Percentiles rank a stretch among this genome's conserved stretches.
Evolutionary conservation across 352 stramenopile species (phyloP).

Genomic region (Globisporangium polare): DNA sequence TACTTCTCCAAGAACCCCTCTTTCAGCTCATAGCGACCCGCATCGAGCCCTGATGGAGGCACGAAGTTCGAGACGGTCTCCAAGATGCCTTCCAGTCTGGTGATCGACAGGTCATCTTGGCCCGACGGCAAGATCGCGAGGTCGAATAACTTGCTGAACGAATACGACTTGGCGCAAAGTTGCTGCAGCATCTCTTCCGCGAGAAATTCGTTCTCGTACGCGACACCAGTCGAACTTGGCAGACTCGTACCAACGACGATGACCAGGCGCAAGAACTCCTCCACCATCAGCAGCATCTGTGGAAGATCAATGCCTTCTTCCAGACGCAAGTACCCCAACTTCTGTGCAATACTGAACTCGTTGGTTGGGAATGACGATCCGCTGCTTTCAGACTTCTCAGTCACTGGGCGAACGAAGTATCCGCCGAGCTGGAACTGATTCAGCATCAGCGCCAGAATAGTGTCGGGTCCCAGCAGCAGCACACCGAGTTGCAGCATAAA

Average conservation of each 20-base stretch:
- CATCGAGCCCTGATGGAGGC: slow-evolving; percentile 67
- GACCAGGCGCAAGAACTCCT: slow-evolving; percentile 79
- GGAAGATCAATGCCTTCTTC: slow-evolving; percentile 66
- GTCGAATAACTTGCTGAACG: slow-evolving; percentile 83
- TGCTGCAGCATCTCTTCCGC: slow-evolving; percentile 85
- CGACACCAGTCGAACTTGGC: slow-evolving; percentile 46
- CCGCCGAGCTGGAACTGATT: slow-evolving; percentile 73
- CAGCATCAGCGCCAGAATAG: slow-evolving; percentile 61
- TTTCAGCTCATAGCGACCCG: slow-evolving; percentile 79
- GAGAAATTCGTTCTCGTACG: slow-evolving; percentile 73
- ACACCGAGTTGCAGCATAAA: slow-evolving; percentile 78
- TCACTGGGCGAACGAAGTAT: slow-evolving; percentile 44
- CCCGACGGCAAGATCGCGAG: slow-evolving; percentile 76
- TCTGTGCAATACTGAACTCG: slow-evolving; percentile 12
- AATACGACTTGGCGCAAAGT: slow-evolving; percentile 67
- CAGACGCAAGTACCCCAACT: slow-evolving; percentile 40
- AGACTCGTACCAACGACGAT: slow-evolving; percentile 77
- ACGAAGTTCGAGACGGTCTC: slow-evolving; percentile 67
- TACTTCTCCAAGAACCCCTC: slow-evolving; percentile 68
- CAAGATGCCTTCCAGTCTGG: slow-evolving; percentile 60
- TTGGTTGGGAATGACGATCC: slow-evolving; percentile 4
- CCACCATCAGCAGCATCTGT: slow-evolving; percentile 73
- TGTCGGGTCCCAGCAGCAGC: slow-evolving; percentile 59
- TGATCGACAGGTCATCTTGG: slow-evolving; percentile 75
- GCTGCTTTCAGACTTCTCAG: not conserved